A percentile compares a stretch with the other conserved stretches of the same genome.
Conservation (phyloP, 208 protist species). For the Hexamita inflata region DNA sequence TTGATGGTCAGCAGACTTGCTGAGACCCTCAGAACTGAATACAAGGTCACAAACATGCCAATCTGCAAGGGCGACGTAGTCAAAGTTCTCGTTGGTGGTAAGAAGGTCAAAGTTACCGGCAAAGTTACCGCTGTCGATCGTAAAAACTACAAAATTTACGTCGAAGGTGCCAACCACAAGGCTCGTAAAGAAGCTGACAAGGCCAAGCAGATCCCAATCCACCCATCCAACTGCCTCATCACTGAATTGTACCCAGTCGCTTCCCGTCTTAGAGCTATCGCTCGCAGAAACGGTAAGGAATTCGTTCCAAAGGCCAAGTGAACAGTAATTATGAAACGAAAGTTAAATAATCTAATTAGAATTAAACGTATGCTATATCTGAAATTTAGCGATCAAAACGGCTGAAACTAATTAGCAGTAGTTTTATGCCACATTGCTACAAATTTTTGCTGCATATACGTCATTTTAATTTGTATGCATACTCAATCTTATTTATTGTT, state of each 20-base stretch:
- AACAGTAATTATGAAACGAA: too few species aligned
- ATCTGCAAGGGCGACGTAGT: constrained; percentile 98
- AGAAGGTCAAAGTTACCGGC: constrained; percentile 79
- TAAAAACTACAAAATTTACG: constrained; percentile 92
- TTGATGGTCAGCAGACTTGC: constrained; percentile 90
- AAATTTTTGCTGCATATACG: too few species aligned
- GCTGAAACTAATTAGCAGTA: too few species aligned
- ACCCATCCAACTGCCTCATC: constrained; percentile 95
- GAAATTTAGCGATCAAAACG: too few species aligned
- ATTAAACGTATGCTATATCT: too few species aligned
- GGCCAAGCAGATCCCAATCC: constrained; percentile 54
- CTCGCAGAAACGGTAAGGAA: too few species aligned
- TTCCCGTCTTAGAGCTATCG: constrained; percentile 56
- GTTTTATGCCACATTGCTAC: too few species aligned
- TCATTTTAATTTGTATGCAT: too few species aligned
- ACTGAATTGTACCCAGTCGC: constrained; percentile 94
- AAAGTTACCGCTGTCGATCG: constrained; percentile 90
- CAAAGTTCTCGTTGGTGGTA: constrained; percentile 63
- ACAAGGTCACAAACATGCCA: constrained; percentile 85
- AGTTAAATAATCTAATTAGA: too few species aligned
- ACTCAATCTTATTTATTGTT: too few species aligned
- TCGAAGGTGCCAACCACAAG: constrained; percentile 86
- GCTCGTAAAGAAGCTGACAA: constrained; percentile 60
- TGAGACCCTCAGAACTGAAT: constrained; percentile 90
- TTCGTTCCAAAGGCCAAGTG: too few species aligned